Base-by-base conservation (phyloP, 495 filamentous ascomycete species). In the Aspergillus egyptiacus region DNA sequence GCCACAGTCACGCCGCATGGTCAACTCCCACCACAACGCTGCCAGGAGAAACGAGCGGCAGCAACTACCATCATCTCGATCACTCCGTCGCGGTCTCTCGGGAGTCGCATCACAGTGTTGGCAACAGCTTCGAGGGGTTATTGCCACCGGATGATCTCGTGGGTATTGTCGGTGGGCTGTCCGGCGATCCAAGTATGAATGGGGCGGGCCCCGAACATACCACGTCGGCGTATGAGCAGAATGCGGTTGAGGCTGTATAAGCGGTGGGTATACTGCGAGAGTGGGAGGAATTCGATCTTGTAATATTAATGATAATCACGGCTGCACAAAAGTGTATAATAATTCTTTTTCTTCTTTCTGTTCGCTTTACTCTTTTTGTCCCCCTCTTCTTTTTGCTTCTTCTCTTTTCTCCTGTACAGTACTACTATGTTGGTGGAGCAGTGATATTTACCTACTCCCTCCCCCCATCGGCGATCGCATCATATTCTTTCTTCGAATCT, bases 131-230 rank as follows among this genome's bases (percentile, higher is more conserved):
- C 20, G 69, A 73, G 36, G 61, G 61, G 3, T 47, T 71, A 7
- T 38, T 69, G 50, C 57, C 65, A n/a, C 52, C 63, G 1, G 70
- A 72, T 14, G 68, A 72, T 46, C 57, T 73, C 41, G 65, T 71
- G 54, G 64, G 68, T 35, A 73, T 71, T 17, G 67, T 72, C 27
- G 63, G 69, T 20, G 64, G 62, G 14, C 64, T 72, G 42, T 58
- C 67, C 34, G 64, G 60, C 27, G 67, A 61, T 36, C 51, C 62
- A 19, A 53, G 54, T 46, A 69, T 72, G 59, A 66, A 71, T 51
- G 66, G 67, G 61, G 64, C 61, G 25, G 67, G 65, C 46, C 65
- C 61, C 36, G 67, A 69, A 38, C 65, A 68, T 62, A 52, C 56
- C 3, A 60, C 48, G 34, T 32, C 53, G 8, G 46, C 56, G 27